Base-by-base conservation (phyloP, 495 filamentous ascomycete species). In the Sabuloglossum arenarium region DNA sequence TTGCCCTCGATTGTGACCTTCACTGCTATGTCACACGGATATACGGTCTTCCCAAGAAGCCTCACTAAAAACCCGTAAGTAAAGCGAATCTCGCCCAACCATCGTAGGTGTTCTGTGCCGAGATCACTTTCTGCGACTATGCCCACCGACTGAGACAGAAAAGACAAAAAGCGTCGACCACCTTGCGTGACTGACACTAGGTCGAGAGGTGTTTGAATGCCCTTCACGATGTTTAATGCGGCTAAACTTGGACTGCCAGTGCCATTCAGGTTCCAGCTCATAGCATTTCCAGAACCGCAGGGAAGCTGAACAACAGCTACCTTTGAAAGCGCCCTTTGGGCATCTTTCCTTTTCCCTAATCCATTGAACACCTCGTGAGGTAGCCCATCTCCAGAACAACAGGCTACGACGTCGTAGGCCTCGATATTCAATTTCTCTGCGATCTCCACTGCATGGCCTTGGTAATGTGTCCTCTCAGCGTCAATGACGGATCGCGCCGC, bases 281-380 rank as follows among this genome's bases (percentile, higher is more conserved):
- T 83, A 25, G 87, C 90, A 65, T 98, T 98, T 3, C 90, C 91
- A 47, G 84, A 86, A 6, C 91, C 91, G 63, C 90, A 91, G 9
- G 91, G 91, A 9, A 98, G 73, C 62, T 94, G 79, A n/a, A 82
- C 79, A 10, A 98, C 79, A 9, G 91, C 87, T n/a, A 94, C 66
- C 61, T 83, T 84, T 4, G 70, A 69, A 59, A 98, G 66, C 0
- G 89, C 91, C 50, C 75, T 76, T 47, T 75, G 69, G 25, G 86
- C 88, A 67, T 96, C 82, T 6, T 70, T 60, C 47, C 85, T 81
- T 65, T 81, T 82, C 16, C 73, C 87, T 24, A 98, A 64, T 8
- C 91, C 91, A 64, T 98, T 97, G 73, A 94, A 94, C 12, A 95
- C 85, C 67, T 98, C 90, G 63, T 94, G 83, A 0, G 87, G 85